Base-by-base conservation (phyloP, 2,329 filamentous ascomycete genomes). In the Zarea fungicola region DNA sequence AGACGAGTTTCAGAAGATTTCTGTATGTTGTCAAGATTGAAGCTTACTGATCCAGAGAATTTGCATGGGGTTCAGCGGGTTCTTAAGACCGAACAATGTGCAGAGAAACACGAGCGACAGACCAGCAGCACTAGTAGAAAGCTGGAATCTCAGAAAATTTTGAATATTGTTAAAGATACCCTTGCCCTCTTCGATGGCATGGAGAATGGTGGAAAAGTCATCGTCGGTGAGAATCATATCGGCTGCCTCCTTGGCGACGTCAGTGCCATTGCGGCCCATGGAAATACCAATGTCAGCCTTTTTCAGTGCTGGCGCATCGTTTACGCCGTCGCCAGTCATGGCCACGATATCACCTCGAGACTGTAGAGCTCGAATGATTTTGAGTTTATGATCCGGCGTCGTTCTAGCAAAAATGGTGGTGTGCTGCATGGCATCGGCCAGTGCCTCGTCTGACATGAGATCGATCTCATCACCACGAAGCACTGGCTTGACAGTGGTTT, bases 111-210 rank as follows among this genome's bases (percentile, higher is more conserved):
- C 93, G 47, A 99, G 76, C 50, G 87, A 89, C 56, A 99, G 74
- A 53, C 93, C 90, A 48, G 95, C 93, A 18, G 95, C 93, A 64
- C 90, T 96, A 41, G 93, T 99, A 67, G 91, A 96, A 50, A 99
- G 80, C 72, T 99, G 95, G 70, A 99, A 99, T 0, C 93, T 97
- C 55, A 99, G 78, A 70, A 99, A 99, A 68, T 99, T 99, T 64
- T 99, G 93, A 57, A 99, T 97, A 67, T 99, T 99, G 78, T 93
- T 96, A 70, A 99, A 99, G 58, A 99, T 99, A 48, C 91, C 93
- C 68, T 99, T 99, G 68, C 93, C 95, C 71, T 99, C 93, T 66
- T 99, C 93, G 54, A 99, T 99, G 25, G 93, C 93, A 52, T 84
- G 87, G 10, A 99, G 77, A 54, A 99, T 99, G 5, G 89, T 93